A percentile compares a stretch with the other conserved stretches of the same genome.
These are phyloP conservation scores for Pichia scutulata DNA, from an alignment of 805 yeast genomes.

Conservation along the genomic window DNA sequence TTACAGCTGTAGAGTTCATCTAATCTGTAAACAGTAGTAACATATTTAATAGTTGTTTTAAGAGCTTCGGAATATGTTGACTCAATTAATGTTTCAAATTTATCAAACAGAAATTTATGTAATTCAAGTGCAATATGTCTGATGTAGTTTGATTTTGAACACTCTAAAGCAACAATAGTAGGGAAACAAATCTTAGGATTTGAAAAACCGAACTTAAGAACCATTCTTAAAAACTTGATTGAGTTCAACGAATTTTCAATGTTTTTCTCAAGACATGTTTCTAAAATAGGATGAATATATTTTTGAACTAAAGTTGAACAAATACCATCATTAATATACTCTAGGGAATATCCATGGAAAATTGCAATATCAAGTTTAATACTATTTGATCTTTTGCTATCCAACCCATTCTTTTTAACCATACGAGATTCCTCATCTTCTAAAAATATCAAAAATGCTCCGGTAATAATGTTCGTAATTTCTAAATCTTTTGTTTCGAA, in stretches of 20 bases:
- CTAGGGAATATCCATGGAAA: constrained; percentile 46
- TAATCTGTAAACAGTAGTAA: constrained; percentile 21
- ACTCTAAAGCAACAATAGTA: constrained; percentile 61
- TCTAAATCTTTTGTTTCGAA: constrained; percentile 32
- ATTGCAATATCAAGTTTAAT: constrained; percentile 38
- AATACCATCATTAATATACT: constrained; percentile 55
- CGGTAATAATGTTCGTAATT: constrained; percentile 44
- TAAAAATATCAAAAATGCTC: constrained; percentile 52
- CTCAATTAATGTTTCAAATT: constrained; percentile 67
- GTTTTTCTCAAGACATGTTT: constrained; percentile 39
- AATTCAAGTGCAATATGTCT: constrained; percentile 42
- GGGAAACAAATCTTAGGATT: constrained; percentile 67
- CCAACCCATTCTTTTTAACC: constrained; percentile 33
- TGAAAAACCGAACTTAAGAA: constrained; percentile 59
- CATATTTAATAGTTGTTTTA: constrained; percentile 42
- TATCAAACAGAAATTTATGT: constrained; percentile 50
- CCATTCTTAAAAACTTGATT: constrained; percentile 45
- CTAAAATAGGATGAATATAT: constrained; percentile 42
- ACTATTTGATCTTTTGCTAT: constrained; percentile 29
- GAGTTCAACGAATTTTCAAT: constrained; percentile 39
- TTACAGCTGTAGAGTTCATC: constrained; percentile 24
- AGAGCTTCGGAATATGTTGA: constrained; percentile 58
- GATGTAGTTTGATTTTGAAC: constrained; percentile 40
- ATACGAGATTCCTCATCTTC: constrained; percentile 46
- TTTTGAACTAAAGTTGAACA: constrained; percentile 68